These are phyloP conservation scores for Aureobasidium sp. DNA, from an alignment of 2,329 filamentous ascomycete genomes.

Conservation along the genomic window DNA sequence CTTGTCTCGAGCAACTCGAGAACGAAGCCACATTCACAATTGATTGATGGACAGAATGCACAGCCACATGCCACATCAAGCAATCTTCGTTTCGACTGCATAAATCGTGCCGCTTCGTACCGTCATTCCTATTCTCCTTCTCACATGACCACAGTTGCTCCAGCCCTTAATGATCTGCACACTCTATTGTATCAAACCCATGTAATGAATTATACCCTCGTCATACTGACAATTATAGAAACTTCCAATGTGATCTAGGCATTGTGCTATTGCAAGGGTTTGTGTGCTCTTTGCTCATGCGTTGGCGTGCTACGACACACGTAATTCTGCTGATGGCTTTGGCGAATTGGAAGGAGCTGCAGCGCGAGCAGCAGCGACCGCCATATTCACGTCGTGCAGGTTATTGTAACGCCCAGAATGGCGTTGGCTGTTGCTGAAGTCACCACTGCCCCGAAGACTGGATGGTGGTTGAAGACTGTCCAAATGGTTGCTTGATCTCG, in stretches of 20 bases:
- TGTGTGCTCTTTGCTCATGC: background rate
- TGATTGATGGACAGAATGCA: background rate
- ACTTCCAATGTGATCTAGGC: background rate
- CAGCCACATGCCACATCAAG: background rate
- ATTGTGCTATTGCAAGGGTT: background rate
- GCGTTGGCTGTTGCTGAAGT: background rate
- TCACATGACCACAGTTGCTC: background rate
- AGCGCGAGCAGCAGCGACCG: conserved; percentile 7
- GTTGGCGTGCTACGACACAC: background rate
- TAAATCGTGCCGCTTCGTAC: background rate
- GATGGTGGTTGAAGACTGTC: background rate
- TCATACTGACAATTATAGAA: background rate
- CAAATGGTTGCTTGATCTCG: conserved; percentile 16
- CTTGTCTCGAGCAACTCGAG: background rate
- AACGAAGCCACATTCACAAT: background rate
- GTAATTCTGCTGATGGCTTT: background rate
- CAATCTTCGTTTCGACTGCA: background rate
- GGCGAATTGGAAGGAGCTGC: background rate
- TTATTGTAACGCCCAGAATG: background rate
- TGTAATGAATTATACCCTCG: background rate
- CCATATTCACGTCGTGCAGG: conserved; percentile 3
- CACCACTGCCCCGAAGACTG: background rate
- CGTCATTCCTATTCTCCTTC: background rate
- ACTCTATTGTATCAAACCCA: background rate
- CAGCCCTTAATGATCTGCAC: background rate